phyloP scores from a whole-genome alignment of 31 red algal genomes.

The Pterothamnion heteromorphum region DNA sequence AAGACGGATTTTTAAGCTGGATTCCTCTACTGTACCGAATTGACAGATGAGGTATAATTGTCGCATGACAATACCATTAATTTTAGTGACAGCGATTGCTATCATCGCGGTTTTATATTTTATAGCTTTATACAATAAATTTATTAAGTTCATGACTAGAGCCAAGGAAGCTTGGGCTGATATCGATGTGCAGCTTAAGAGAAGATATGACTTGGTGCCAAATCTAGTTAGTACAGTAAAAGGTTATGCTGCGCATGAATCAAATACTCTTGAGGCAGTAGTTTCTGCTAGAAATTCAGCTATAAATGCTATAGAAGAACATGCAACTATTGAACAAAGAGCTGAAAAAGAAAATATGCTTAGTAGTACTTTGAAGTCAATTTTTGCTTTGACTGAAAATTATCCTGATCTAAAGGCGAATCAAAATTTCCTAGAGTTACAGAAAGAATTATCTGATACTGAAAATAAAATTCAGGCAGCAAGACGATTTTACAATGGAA shows the following conservation, averaged over 20 bases:
- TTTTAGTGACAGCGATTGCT: not conserved
- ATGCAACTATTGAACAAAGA: not conserved
- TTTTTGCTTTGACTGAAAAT: not conserved
- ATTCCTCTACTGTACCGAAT: too few species aligned
- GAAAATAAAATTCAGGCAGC: not conserved
- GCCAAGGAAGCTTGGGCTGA: not conserved
- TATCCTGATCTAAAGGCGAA: not conserved
- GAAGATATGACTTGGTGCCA: not conserved
- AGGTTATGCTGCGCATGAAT: slow-evolving; percentile 14
- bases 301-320: not conserved
- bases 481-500: slow-evolving; percentile 27
- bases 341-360: not conserved
- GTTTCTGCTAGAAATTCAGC: not conserved
- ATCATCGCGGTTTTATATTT: not conserved
- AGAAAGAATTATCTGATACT: not conserved
- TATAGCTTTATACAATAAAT: not conserved
- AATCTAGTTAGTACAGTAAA: not conserved
- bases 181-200: slow-evolving; percentile 11
- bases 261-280: not conserved
- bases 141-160: not conserved
- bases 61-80: too few species aligned
- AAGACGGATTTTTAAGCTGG: too few species aligned
- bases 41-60: too few species aligned
- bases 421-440: not conserved
- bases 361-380: not conserved